Evolutionary conservation across 176 grass and related monocot species (phyloP).

Genomic region (Guadua angustifolia): DNA sequence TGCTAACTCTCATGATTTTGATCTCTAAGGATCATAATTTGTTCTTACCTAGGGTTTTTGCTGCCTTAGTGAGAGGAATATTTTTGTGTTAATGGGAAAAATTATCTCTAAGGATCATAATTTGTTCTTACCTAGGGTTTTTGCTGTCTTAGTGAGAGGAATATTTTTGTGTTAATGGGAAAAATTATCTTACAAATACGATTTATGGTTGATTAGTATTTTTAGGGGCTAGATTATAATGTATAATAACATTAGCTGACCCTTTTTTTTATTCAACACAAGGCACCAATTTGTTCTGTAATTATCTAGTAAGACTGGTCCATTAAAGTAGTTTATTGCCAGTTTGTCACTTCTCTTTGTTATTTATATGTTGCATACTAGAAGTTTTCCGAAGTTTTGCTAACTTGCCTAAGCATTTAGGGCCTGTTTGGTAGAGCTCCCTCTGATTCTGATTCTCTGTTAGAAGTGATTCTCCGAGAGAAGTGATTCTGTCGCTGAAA

Average conservation of each 20-base stretch:
- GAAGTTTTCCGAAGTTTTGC: neutral
- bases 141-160: slow-evolving; percentile 1
- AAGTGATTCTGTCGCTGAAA: too few relatives aligned
- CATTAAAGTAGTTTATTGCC: neutral
- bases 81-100: neutral
- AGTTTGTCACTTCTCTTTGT: slow-evolving; percentile 11
- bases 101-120: slow-evolving; percentile 7
- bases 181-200: neutral
- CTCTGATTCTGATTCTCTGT: too few relatives aligned
- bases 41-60: neutral
- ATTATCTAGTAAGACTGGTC: slow-evolving; percentile 4
- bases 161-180: neutral
- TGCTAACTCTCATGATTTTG: slow-evolving; percentile 25
- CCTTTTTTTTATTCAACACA: neutral
- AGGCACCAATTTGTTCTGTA: neutral
- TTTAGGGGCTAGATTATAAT: slow-evolving; percentile 24
- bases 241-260: slow-evolving; percentile 2
- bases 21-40: neutral
- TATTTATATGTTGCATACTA: neutral
- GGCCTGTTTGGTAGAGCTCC: too few relatives aligned
- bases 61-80: slow-evolving; percentile 5
- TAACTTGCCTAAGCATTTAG: slow-evolving; percentile 16
- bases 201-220: neutral
- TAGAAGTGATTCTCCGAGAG: too few relatives aligned
- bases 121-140: neutral